Evolutionary conservation across 495 filamentous ascomycete genomes (phyloP).

Genomic region (Penicillium crystallinum): DNA sequence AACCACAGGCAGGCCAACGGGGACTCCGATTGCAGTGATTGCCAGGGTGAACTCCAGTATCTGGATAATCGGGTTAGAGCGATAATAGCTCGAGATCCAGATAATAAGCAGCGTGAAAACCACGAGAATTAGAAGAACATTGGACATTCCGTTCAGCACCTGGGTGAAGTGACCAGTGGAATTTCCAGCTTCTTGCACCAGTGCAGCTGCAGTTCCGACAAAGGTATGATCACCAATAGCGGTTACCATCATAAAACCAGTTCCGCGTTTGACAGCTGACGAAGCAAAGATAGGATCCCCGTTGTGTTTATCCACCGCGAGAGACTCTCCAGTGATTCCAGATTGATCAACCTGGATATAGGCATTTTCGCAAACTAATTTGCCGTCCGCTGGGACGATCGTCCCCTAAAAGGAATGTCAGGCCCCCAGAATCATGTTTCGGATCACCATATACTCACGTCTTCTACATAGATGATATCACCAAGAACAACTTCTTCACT

Average conservation of each 20-base stretch:
- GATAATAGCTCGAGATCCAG: constrained; percentile 85
- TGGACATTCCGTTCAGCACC: constrained; percentile 77
- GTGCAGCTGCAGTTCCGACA: constrained; percentile 80
- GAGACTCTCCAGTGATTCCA: constrained; percentile 85
- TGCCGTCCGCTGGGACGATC: constrained; percentile 85
- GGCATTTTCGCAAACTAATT: constrained; percentile 70
- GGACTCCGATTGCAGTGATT: constrained; percentile 88
- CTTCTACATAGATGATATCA: constrained; percentile 84
- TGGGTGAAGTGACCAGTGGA: constrained; percentile 83
- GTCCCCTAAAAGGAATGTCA: constrained; percentile 51
- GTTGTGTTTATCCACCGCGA: constrained; percentile 82
- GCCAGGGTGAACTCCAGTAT: constrained; percentile 81
- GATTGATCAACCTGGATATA: constrained; percentile 91
- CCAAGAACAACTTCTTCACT: constrained; percentile 79
- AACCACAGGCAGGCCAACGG: constrained; percentile 90
- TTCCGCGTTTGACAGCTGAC: constrained; percentile 83
- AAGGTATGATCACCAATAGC: constrained; percentile 83
- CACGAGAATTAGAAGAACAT: constrained; percentile 70
- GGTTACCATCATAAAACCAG: constrained; percentile 74
- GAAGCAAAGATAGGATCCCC: constrained; percentile 76
- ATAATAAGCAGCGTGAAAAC: constrained; percentile 73
- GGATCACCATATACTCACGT: constrained; percentile 41
- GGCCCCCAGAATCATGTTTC: background rate
- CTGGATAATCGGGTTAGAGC: constrained; percentile 64
- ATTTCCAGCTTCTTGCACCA: constrained; percentile 68